Percentiles rank a stretch among this genome's conserved stretches.
Evolutionary conservation across 345 rosid genomes (phyloP).

Genomic region (Eucalyptus paniculata): DNA sequence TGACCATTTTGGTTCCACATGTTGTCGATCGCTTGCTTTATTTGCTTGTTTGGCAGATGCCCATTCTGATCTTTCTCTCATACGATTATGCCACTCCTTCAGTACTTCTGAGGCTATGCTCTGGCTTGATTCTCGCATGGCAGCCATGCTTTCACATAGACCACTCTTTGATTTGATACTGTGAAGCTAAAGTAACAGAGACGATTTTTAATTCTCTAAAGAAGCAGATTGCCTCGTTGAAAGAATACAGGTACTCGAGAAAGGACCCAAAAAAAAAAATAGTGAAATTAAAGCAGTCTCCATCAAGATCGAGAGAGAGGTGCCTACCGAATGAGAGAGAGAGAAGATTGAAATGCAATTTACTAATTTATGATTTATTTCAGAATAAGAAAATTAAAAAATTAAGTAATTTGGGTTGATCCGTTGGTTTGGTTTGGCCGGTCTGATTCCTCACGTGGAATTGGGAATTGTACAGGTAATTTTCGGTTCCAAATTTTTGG

Average conservation of each 20-base stretch:
- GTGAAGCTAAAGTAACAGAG: neutral
- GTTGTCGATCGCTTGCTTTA: neutral
- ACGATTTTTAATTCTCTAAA: neutral
- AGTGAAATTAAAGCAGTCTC: neutral
- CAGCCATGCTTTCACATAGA: neutral
- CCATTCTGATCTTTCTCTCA: neutral
- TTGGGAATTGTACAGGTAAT: neutral
- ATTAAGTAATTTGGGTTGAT: neutral
- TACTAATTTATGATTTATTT: neutral
- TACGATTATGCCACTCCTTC: neutral
- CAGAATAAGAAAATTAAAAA: neutral
- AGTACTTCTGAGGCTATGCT: neutral
- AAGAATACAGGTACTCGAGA: neutral
- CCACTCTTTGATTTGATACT: neutral
- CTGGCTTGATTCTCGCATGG: neutral
- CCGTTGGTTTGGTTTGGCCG: neutral
- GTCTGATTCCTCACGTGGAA: neutral
- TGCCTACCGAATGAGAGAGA: no score
- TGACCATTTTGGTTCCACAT: neutral
- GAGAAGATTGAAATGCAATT: no score
- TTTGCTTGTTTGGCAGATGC: neutral
- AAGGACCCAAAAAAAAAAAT: neutral
- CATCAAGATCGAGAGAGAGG: no score
- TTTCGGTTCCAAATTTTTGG: no score
- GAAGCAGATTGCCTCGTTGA: neutral